phyloP scores from a whole-genome alignment of 1,139 yeast genomes.

The Geotrichum citri-aurantii region DNA sequence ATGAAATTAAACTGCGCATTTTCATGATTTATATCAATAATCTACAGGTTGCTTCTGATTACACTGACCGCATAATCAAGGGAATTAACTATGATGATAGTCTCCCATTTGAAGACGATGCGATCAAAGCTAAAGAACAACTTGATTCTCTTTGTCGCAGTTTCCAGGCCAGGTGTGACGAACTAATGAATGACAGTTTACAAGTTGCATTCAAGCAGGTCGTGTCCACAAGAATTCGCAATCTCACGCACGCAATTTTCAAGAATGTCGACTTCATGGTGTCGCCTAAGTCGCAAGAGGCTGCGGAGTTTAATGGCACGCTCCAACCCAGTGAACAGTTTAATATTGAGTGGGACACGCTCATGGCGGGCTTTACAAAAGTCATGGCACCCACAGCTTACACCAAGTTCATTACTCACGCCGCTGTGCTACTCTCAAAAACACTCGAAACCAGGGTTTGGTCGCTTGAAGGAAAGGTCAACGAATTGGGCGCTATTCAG shows the following conservation, averaged over 20 bases:
- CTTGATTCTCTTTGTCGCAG: slow-evolving; percentile 33
- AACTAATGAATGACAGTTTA: slow-evolving; percentile 49
- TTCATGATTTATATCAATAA: slow-evolving; percentile 55
- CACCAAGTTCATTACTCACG: slow-evolving; percentile 48
- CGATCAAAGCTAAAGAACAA: slow-evolving; percentile 40
- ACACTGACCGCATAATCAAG: slow-evolving; percentile 46
- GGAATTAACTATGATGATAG: slow-evolving; percentile 37
- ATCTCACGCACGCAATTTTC: slow-evolving; percentile 50
- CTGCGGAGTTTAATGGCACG: slow-evolving; percentile 30
- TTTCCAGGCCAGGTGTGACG: slow-evolving; percentile 41
- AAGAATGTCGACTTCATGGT: slow-evolving; percentile 43
- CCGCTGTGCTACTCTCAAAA: slow-evolving; percentile 46
- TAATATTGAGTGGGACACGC: slow-evolving; percentile 54
- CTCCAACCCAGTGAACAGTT: slow-evolving; percentile 34
- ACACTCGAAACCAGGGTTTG: slow-evolving; percentile 65
- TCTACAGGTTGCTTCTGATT: slow-evolving; percentile 52
- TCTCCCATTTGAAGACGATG: slow-evolving; percentile 55
- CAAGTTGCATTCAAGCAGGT: slow-evolving; percentile 55
- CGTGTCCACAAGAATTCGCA: slow-evolving; percentile 46
- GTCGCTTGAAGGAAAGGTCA: slow-evolving; percentile 58
- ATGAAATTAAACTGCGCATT: slow-evolving; percentile 43
- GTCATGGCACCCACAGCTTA: slow-evolving; percentile 49
- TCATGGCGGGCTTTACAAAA: slow-evolving; percentile 61
- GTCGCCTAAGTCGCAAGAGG: slow-evolving; percentile 34
- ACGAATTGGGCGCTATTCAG: slow-evolving; percentile 77